These are phyloP conservation scores for Eutrema yunnanense DNA, from an alignment of 345 rosid species.

Conservation along the genomic window DNA sequence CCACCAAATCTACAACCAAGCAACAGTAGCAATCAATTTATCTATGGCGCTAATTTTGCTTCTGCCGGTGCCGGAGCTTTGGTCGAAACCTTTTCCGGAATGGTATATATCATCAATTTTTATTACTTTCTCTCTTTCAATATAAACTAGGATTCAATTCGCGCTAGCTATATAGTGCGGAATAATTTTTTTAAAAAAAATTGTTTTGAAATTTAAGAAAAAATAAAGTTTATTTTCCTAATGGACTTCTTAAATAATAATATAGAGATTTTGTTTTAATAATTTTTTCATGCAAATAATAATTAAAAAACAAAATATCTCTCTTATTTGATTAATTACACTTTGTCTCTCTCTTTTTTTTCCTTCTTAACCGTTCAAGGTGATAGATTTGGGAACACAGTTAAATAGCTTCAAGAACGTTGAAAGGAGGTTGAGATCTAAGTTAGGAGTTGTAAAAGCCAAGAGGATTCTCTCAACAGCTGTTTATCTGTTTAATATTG, in stretches of 20 bases:
- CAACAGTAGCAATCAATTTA: slow-evolving; percentile 7
- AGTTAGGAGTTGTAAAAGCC: slow-evolving; percentile 34
- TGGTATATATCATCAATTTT: neutral
- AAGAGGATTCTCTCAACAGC: slow-evolving; percentile 32
- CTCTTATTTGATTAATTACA: neutral
- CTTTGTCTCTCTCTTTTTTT: neutral
- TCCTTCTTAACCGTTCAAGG: slow-evolving; percentile 12
- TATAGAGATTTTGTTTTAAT: neutral
- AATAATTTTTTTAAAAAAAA: too few relatives aligned
- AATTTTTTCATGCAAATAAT: neutral
- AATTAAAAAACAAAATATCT: neutral
- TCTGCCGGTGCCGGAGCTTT: slow-evolving; percentile 54
- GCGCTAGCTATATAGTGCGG: too few relatives aligned
- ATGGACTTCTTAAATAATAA: too few relatives aligned
- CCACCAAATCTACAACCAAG: slow-evolving; percentile 44
- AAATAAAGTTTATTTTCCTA: too few relatives aligned
- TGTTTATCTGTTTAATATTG: slow-evolving; percentile 38
- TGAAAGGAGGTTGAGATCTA: slow-evolving; percentile 26
- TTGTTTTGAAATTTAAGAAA: too few relatives aligned
- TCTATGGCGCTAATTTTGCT: slow-evolving; percentile 42
- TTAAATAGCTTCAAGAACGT: slow-evolving; percentile 36
- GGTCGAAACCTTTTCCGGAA: slow-evolving; percentile 26
- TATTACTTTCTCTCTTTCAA: neutral
- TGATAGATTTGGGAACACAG: slow-evolving; percentile 36
- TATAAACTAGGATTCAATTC: neutral